Conservation (phyloP, 2,329 filamentous ascomycete species). For the Pochonia chlamydosporia region DNA sequence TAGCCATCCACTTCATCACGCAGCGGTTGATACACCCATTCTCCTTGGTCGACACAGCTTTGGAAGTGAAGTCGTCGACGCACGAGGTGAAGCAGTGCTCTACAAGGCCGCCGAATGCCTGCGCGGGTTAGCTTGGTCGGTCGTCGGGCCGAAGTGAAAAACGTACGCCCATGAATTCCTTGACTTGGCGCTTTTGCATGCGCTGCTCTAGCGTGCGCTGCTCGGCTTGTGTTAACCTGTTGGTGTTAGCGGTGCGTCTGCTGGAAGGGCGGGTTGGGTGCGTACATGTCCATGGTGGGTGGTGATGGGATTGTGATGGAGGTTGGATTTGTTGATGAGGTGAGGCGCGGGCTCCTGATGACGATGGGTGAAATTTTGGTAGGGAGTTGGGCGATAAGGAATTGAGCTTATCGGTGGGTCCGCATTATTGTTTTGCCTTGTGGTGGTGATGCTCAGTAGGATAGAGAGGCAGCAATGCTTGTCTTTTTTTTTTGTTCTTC, state of each 20-base stretch:
- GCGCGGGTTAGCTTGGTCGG: neutral
- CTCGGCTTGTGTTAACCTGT: slow-evolving; percentile 66
- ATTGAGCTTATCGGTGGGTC: slow-evolving; percentile 22
- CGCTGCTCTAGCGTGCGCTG: slow-evolving; percentile 89
- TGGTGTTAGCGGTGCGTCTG: neutral
- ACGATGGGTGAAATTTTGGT: slow-evolving; percentile 23
- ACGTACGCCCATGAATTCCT: slow-evolving; percentile 95
- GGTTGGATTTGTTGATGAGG: slow-evolving; percentile 4
- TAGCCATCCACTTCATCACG: slow-evolving; percentile 93
- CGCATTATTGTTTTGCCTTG: slow-evolving; percentile 25
- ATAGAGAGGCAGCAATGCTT: too few relatives aligned
- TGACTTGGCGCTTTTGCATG: slow-evolving; percentile 97
- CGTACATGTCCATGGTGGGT: slow-evolving; percentile 14
- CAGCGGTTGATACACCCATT: slow-evolving; percentile 89
- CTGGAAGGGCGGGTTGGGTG: neutral
- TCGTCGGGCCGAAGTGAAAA: slow-evolving; percentile 5
- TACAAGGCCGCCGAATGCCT: slow-evolving; percentile 43
- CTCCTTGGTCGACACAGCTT: slow-evolving; percentile 82
- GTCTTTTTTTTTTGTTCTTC: too few relatives aligned
- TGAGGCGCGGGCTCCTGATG: slow-evolving; percentile 5
- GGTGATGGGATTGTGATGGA: neutral
- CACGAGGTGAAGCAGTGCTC: slow-evolving; percentile 94
- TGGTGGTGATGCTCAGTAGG: slow-evolving; percentile 2
- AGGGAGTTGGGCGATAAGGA: slow-evolving; percentile 9
- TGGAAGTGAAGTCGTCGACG: slow-evolving; percentile 97